Evolutionary conservation across 331 rosid genomes (phyloP).

Genomic region (Acacia pycnantha): DNA sequence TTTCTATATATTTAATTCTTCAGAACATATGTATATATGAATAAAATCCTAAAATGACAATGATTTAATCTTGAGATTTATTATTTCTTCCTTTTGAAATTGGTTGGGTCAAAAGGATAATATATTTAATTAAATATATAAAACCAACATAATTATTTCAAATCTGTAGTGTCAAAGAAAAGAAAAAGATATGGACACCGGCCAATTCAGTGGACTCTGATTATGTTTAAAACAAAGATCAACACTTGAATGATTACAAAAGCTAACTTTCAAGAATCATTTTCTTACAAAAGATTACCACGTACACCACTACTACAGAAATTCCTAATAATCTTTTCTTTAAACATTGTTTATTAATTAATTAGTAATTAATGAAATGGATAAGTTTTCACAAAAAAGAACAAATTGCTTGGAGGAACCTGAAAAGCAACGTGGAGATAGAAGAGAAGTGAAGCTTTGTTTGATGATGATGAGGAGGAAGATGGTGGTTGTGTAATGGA

Average conservation of each 20-base stretch:
- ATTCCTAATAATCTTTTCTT: neutral
- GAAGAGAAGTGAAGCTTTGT: slow-evolving; percentile 56
- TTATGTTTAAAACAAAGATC: slow-evolving; percentile 41
- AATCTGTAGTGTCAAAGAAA: slow-evolving; percentile 22
- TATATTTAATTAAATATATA: neutral
- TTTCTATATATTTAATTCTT: neutral
- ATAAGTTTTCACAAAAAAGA: neutral
- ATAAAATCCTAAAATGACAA: too few species aligned
- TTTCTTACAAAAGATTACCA: neutral
- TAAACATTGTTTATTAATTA: neutral
- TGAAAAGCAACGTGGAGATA: slow-evolving; percentile 78
- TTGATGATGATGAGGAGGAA: slow-evolving; percentile 34
- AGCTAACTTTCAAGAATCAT: slow-evolving; percentile 40
- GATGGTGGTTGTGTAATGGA: slow-evolving; percentile 44
- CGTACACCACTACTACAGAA: neutral
- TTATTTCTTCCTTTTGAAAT: neutral
- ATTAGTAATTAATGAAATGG: neutral
- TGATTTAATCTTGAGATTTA: neutral
- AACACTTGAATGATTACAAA: slow-evolving; percentile 38
- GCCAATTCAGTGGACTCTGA: slow-evolving; percentile 45
- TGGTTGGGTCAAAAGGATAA: slow-evolving; percentile 31
- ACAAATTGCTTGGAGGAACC: slow-evolving; percentile 43
- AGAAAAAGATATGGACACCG: slow-evolving; percentile 37
- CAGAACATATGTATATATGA: neutral
- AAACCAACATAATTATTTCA: neutral